phyloP scores from a whole-genome alignment of 306 rosid genomes.

The Corylus avellana region DNA sequence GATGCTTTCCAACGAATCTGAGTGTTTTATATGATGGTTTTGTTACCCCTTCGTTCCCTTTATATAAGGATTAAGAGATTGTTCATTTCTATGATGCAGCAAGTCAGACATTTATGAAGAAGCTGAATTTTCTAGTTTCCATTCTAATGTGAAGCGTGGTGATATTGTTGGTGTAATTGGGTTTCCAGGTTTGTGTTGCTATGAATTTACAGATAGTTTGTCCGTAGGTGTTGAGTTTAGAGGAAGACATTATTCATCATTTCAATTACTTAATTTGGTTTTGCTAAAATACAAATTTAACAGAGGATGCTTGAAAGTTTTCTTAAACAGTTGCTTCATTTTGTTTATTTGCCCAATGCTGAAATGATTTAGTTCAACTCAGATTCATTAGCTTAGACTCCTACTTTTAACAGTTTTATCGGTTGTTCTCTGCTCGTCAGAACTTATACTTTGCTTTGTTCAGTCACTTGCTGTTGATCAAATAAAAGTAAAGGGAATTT shows the following conservation, averaged over 20 bases:
- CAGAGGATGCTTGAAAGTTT: not conserved
- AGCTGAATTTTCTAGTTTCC: slow-evolving; percentile 65
- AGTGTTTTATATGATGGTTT: not conserved
- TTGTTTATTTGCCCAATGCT: not conserved
- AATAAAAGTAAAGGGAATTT: not conserved
- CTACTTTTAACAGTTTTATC: not conserved
- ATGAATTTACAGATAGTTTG: not conserved
- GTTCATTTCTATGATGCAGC: slow-evolving; percentile 49
- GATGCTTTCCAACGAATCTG: not conserved
- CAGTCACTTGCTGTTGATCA: not conserved
- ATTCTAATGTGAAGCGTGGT: slow-evolving; percentile 81
- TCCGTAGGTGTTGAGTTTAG: not conserved
- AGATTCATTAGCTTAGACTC: not conserved
- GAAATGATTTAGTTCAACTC: not conserved
- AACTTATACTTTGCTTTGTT: not conserved
- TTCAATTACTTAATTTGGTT: not conserved
- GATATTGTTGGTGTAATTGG: slow-evolving; percentile 82
- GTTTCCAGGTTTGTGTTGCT: slow-evolving; percentile 69
- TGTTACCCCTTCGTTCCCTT: not conserved
- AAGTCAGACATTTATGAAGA: slow-evolving; percentile 63
- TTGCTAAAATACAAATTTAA: not conserved
- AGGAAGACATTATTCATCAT: not conserved
- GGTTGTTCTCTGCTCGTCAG: not conserved
- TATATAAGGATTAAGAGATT: not conserved
- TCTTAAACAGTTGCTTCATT: not conserved